A percentile compares a stretch with the other conserved stretches of the same genome.
Evolutionary conservation across 148 eudicot species (phyloP).

Genomic region (Spergularia bocconei): DNA sequence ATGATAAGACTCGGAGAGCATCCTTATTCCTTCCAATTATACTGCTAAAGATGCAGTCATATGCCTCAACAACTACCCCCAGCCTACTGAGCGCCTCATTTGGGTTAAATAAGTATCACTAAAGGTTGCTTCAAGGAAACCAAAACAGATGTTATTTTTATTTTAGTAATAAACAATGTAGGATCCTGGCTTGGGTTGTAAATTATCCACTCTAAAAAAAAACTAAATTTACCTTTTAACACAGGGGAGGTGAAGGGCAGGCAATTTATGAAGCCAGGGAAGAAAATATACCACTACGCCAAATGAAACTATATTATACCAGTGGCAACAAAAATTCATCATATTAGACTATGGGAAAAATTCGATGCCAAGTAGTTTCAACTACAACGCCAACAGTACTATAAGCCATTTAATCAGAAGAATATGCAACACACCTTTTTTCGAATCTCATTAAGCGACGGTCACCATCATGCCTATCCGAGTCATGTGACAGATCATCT

Average conservation of each 20-base stretch:
- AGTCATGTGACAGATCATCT: slow-evolving; percentile 89
- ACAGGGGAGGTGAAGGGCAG: background rate
- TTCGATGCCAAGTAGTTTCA: background rate
- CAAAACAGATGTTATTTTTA: background rate
- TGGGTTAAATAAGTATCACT: background rate
- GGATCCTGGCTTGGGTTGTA: background rate
- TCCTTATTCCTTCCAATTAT: background rate
- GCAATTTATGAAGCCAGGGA: background rate
- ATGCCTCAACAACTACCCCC: too few species aligned
- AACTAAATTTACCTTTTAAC: background rate
- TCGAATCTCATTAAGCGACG: slow-evolving; percentile 80
- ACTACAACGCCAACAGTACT: background rate
- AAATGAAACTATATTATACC: background rate
- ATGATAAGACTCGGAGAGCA: background rate
- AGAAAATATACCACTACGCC: background rate
- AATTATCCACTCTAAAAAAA: background rate
- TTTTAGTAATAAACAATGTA: background rate
- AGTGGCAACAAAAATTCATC: background rate
- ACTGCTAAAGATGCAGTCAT: background rate
- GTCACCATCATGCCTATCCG: slow-evolving; percentile 95
- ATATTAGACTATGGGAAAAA: background rate
- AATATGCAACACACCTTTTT: slow-evolving; percentile 55
- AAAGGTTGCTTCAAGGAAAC: background rate
- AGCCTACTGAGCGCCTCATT: too few species aligned
- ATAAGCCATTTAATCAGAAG: background rate